A percentile compares a stretch with the other conserved stretches of the same genome.
Evolutionary conservation across 495 filamentous ascomycete genomes (phyloP).

Genomic region (Neurospora hispaniola): DNA sequence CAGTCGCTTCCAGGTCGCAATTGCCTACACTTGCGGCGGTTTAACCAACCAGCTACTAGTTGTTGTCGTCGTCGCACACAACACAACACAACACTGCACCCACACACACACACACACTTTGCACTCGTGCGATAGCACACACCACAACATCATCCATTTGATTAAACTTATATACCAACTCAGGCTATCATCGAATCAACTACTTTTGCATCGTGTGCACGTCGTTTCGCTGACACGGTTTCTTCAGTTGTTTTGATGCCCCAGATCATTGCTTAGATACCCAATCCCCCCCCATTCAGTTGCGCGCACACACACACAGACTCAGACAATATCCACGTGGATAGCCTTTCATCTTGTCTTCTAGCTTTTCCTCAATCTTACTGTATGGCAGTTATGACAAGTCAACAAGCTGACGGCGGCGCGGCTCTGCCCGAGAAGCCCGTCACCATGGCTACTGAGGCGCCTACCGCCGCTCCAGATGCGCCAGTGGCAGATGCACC

Average conservation of each 20-base stretch:
- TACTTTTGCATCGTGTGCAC: not conserved
- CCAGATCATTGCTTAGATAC: not conserved
- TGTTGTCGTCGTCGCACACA: not conserved
- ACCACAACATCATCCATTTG: not conserved
- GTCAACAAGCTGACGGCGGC: conserved; percentile 33
- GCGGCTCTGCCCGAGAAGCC: conserved; percentile 37
- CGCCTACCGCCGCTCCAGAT: not conserved
- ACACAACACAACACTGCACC: not conserved
- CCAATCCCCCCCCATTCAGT: not conserved
- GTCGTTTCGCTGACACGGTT: not conserved
- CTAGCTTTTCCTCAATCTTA: conserved; percentile 5
- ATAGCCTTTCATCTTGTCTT: conserved; percentile 21
- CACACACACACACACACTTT: not conserved
- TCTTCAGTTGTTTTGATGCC: not conserved
- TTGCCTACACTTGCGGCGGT: not conserved
- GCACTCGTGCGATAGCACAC: not conserved
- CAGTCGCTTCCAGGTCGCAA: not conserved
- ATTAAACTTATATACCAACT: not conserved
- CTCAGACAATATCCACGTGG: not conserved
- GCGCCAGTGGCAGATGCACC: not conserved
- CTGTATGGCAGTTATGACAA: conserved; percentile 47
- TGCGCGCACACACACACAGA: not conserved
- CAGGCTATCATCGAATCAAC: not conserved
- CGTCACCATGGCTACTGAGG: conserved; percentile 31
- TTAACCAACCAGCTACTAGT: not conserved